phyloP scores from a whole-genome alignment of 371 early-diverging fungal genomes.

The Lichtheimia ornata region DNA sequence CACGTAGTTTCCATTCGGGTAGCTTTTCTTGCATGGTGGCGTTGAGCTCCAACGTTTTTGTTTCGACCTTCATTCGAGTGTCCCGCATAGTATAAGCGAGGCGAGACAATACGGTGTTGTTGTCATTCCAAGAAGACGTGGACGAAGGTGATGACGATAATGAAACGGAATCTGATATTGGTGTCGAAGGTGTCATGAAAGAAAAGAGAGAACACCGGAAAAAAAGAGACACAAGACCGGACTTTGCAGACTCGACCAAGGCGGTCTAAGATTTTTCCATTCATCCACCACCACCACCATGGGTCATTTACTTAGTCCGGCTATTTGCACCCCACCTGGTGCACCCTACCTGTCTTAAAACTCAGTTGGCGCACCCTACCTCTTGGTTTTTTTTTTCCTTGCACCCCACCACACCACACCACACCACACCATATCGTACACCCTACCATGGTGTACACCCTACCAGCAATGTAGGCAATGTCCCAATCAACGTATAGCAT shows the following conservation, averaged over 20 bases:
- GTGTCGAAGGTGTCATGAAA: conserved; percentile 3
- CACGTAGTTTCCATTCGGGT: conserved; percentile 46
- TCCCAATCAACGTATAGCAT: no score
- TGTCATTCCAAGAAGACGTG: conserved; percentile 6
- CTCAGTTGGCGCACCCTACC: no score
- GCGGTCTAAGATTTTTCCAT: not conserved
- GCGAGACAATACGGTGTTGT: conserved; percentile 3
- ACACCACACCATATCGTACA: no score
- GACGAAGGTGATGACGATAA: conserved; percentile 2
- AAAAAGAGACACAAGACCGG: not conserved
- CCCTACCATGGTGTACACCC: no score
- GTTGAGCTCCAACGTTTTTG: conserved; percentile 43
- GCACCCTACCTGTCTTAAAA: no score
- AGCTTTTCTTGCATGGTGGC: conserved; percentile 52
- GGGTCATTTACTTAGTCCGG: no score
- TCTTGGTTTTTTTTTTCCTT: no score
- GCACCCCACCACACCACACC: no score
- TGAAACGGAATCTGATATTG: conserved; percentile 1
- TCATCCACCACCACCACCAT: not conserved
- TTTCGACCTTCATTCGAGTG: conserved; percentile 43
- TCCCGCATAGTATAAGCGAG: conserved; percentile 27
- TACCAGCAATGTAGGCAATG: no score
- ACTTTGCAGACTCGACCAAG: not conserved
- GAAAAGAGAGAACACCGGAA: not conserved
- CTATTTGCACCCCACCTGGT: no score